Base-by-base conservation (phyloP, 2,329 filamentous ascomycete genomes). In the Aspergillus japonicus region DNA sequence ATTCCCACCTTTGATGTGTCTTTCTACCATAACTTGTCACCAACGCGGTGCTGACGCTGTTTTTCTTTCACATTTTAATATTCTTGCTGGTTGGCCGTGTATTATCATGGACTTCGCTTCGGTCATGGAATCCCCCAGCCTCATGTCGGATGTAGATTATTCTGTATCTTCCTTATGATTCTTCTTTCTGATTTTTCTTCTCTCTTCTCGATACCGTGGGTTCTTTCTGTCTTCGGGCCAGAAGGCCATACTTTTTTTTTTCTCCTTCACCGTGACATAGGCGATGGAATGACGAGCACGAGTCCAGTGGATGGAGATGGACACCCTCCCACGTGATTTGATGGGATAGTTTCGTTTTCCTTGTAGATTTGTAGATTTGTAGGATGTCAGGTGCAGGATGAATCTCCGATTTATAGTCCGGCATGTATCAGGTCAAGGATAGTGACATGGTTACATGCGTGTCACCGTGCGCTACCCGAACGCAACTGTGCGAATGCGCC, bases 1-100 rank as follows among this genome's bases (percentile, higher is more conserved):
- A 39, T 58, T 26, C 65, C 35, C 48, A 55, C 26, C 29, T 62
- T 48, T 60, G 54, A 51, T 61, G 49, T 44, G 39, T 44, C 14
- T 44, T 44, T 44, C 39, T 44, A 50, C 23, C 48, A 29, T 23
- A 53, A 24, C 51, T 53, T 53, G 33, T 53, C 24, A 35, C 51
- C 33, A 35, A 35, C 1, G 39, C 35, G 23, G 35, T 53, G 35
- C 51, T 53, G 51, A 53, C 21, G 29, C 48, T 35, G 44, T 48
- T 29, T 44, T 7, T 14, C n/a, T 12, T 29, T 49, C 16, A 29
- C 24, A 2, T 39, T 23, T 23, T 35, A 33, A 53, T 44, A 24
- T 53, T 47, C 35, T 42, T 53, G 51, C 51, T 53, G 51, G 42
- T 53, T 33, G 14, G 35, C 42, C 19, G 51, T 53, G 51, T 53